Evolutionary conservation across 768 basidiomycete species (phyloP).

Genomic region (Lanmaoa rubissima): DNA sequence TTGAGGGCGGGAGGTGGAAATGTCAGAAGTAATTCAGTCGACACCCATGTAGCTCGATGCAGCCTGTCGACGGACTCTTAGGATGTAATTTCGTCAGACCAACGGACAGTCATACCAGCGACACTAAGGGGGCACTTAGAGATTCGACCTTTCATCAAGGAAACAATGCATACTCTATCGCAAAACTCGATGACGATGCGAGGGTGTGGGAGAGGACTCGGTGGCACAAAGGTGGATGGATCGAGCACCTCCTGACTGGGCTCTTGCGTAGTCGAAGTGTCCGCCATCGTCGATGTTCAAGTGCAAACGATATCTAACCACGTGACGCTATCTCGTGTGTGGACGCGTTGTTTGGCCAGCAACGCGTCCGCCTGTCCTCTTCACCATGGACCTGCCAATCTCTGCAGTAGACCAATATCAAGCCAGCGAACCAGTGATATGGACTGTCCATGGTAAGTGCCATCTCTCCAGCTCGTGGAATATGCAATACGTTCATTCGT

Average conservation of each 20-base stretch:
- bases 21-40: slow-evolving; percentile 87
- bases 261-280: slow-evolving; percentile 13
- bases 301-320: slow-evolving; percentile 12
- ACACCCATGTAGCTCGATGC: slow-evolving; percentile 90
- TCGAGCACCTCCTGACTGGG: slow-evolving; percentile 35
- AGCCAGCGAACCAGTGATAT: slow-evolving; percentile 32
- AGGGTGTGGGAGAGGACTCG: slow-evolving; percentile 45
- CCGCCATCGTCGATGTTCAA: slow-evolving; percentile 23
- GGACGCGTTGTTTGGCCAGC: slow-evolving; percentile 51
- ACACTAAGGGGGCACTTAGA: slow-evolving; percentile 46
- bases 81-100: not conserved
- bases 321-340: slow-evolving; percentile 35
- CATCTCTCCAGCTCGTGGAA: not conserved
- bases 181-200: slow-evolving; percentile 89
- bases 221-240: slow-evolving; percentile 55
- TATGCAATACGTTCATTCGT: not conserved
- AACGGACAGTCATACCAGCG: slow-evolving; percentile 59
- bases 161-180: slow-evolving; percentile 61
- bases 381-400: slow-evolving; percentile 12
- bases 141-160: not conserved
- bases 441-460: slow-evolving; percentile 65
- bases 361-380: slow-evolving; percentile 11
- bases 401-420: not conserved
- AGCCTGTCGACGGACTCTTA: slow-evolving; percentile 51
- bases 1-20: slow-evolving; percentile 78